Conservation (phyloP, 2,329 filamentous ascomycete species). For the Fusarium sambucinum region DNA sequence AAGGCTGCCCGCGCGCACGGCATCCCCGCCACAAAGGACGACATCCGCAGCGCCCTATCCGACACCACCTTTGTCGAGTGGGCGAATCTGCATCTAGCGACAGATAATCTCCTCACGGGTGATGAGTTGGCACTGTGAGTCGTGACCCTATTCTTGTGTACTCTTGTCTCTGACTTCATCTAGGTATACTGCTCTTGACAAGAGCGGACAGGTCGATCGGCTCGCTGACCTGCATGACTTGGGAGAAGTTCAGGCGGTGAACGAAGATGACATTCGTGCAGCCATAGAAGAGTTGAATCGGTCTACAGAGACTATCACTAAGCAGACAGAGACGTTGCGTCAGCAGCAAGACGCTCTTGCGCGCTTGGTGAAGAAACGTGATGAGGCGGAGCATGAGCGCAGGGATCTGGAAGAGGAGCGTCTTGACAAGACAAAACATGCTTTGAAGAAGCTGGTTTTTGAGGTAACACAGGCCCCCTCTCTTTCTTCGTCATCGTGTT, state of each 20-base stretch:
- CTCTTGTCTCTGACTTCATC: slow-evolving; percentile 25
- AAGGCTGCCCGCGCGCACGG: slow-evolving; percentile 51
- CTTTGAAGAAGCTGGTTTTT: slow-evolving; percentile 57
- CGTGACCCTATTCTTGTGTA: slow-evolving; percentile 6
- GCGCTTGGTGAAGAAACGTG: slow-evolving; percentile 59
- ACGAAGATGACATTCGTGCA: slow-evolving; percentile 69
- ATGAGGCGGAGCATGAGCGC: slow-evolving; percentile 48
- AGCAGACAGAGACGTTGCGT: slow-evolving; percentile 71
- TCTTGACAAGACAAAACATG: slow-evolving; percentile 51
- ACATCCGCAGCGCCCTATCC: slow-evolving; percentile 54
- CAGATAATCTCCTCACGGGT: slow-evolving; percentile 65
- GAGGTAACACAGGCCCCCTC: slow-evolving; percentile 51
- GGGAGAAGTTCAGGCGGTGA: slow-evolving; percentile 62
- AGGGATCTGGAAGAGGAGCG: slow-evolving; percentile 48
- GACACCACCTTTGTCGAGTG: slow-evolving; percentile 60
- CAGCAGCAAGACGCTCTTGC: slow-evolving; percentile 72
- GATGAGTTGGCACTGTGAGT: slow-evolving; percentile 67
- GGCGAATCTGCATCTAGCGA: slow-evolving; percentile 61
- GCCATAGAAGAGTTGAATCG: slow-evolving; percentile 73
- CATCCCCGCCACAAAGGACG: slow-evolving; percentile 52
- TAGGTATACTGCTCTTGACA: slow-evolving; percentile 65
- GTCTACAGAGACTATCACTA: slow-evolving; percentile 73
- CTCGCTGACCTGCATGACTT: slow-evolving; percentile 61
- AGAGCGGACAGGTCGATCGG: slow-evolving; percentile 61
- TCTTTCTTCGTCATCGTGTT: neutral